Base-by-base conservation (phyloP, 805 yeast genomes). In the Candida nanaspora region DNA sequence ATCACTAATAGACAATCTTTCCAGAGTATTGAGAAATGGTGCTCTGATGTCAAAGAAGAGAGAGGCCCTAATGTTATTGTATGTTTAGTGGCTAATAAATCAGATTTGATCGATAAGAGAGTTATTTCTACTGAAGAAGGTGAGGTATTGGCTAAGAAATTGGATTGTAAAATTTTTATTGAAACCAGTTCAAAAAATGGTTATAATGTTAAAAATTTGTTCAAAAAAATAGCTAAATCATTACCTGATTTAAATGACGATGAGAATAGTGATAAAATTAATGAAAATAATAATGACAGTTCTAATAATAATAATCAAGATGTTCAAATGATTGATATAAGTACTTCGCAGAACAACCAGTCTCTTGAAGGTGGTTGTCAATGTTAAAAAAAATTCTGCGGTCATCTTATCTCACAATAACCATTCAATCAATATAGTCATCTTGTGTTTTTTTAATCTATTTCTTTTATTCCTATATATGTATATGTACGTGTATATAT, bases 131-230 rank as follows among this genome's bases (percentile, higher is more conserved):
- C 70, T 6, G 89, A 84, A 50, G 97, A 93, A 54, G 96, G 95
- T 33, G 93, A 87, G 58, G 71, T 71, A 43, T 75, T 84, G 50
- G 82, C 91, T 25, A 73, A 78, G 49, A 72, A 72, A 38, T 68
- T 86, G 41, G 86, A 82, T 9, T 89, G 91, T 35, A 77, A 80
- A 57, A 78, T 84, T 46, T 86, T 82, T 59, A 80, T 91, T 59
- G 98, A 93, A 58, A 91, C 98, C 1, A 83, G 95, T 45, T 91
- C 98, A 10, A 91, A 89, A 65, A 88, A 88, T 35, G 96, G 96
- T 26, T 85, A 89, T 61, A 93, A 93, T 52, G 96, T 93, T 41
- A 91, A 91, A 65, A 75, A 78, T 41, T 66, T 93, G 47, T 91
- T 93, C 66, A 86, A 88, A 56, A 85, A 83, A 57, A 84, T 91